Percentiles rank a stretch among this genome's conserved stretches.
Conservation (phyloP, 176 grass and related monocot genomes). For the Urochloa ruziziensis region DNA sequence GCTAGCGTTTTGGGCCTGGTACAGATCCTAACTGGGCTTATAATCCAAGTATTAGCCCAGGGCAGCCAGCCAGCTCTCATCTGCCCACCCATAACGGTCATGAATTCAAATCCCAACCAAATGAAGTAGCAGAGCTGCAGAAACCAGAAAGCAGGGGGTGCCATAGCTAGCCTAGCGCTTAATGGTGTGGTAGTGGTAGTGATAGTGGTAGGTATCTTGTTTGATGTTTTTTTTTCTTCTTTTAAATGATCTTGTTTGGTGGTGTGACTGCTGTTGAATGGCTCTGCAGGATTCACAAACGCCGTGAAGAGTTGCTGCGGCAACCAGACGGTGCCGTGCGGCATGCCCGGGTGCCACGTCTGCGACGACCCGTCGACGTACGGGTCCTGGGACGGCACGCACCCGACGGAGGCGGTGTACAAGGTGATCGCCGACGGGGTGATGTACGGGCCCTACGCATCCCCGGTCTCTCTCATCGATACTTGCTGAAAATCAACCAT, state of each 20-base stretch:
- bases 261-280: not conserved
- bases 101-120: not conserved
- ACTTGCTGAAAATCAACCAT: conserved; percentile 23
- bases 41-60: not conserved
- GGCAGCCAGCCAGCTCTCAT: not conserved
- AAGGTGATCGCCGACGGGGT: conserved; percentile 53
- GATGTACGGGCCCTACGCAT: conserved; percentile 39
- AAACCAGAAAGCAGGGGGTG: too few relatives aligned
- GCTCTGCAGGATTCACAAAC: conserved; percentile 34
- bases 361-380: conserved; percentile 58
- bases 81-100: not conserved
- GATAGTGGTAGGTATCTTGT: too few relatives aligned
- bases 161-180: too few relatives aligned
- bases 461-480: conserved; percentile 28
- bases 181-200: too few relatives aligned
- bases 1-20: not conserved
- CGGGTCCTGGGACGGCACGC: conserved; percentile 60
- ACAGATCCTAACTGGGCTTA: not conserved
- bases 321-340: conserved; percentile 35
- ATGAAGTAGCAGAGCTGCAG: too few relatives aligned
- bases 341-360: conserved; percentile 5
- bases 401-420: conserved; percentile 68
- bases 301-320: conserved; percentile 47
- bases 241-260: too few relatives aligned
- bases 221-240: too few relatives aligned